Conservation (phyloP, 805 yeast species). For the Barnettozyma siamensis region DNA sequence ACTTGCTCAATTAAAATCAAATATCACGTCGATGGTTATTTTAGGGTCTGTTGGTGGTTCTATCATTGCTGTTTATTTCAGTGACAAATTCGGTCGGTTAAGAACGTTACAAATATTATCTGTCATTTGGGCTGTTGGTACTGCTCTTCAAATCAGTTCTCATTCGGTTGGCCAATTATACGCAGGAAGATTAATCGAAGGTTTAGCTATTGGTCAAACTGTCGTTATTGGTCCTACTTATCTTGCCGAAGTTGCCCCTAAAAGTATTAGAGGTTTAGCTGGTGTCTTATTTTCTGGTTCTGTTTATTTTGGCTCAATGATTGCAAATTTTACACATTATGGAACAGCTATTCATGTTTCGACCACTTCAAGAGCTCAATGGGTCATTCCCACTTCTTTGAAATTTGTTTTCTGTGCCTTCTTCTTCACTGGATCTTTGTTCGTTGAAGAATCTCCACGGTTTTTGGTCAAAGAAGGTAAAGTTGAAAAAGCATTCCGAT, state of each 20-base stretch:
- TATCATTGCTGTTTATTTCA: slow-evolving; percentile 40
- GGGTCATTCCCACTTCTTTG: slow-evolving; percentile 47
- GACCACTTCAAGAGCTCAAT: slow-evolving; percentile 33
- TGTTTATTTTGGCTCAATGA: slow-evolving; percentile 48
- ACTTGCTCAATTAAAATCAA: slow-evolving; percentile 44
- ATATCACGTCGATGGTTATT: slow-evolving; percentile 55
- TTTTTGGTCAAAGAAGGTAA: slow-evolving; percentile 36
- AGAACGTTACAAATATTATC: slow-evolving; percentile 41
- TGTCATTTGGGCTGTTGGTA: slow-evolving; percentile 39
- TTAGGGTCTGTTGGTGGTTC: slow-evolving; percentile 52
- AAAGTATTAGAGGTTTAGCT: slow-evolving; percentile 45
- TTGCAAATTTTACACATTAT: slow-evolving; percentile 44
- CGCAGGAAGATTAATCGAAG: slow-evolving; percentile 51
- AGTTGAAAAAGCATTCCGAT: slow-evolving; percentile 34
- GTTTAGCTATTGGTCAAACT: slow-evolving; percentile 52
- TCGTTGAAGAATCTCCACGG: slow-evolving; percentile 46
- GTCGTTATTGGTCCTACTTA: slow-evolving; percentile 52
- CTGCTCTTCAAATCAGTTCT: slow-evolving; percentile 43
- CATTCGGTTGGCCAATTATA: slow-evolving; percentile 42
- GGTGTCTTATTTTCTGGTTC: slow-evolving; percentile 52
- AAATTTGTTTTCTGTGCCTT: slow-evolving; percentile 45
- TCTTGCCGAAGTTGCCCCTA: slow-evolving; percentile 50
- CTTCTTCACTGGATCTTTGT: slow-evolving; percentile 37
- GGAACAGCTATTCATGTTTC: slow-evolving; percentile 45
- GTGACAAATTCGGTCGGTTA: slow-evolving; percentile 47